Base-by-base conservation (phyloP, 768 basidiomycete species). In the Termitomyces sp. region DNA sequence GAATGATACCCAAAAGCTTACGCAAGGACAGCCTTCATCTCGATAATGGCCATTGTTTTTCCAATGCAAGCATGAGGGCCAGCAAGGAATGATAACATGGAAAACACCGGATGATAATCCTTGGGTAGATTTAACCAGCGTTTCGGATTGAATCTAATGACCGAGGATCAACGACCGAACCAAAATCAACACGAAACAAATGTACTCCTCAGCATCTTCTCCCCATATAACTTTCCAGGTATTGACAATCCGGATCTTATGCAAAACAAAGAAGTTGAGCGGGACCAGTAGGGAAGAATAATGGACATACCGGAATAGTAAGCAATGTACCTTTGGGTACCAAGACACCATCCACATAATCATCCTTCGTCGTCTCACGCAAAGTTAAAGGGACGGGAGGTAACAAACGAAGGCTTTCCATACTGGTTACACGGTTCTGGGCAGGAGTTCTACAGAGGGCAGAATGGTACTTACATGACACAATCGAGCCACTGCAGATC, bases 211-310 rank as follows among this genome's bases (percentile, higher is more conserved):
- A 4, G 79, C 79, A 55, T 82, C 77, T 42, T 73, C 71, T 5
- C 80, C 80, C 80, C 79, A 82, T 14, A 78, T 58, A 10, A 68
- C 72, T 54, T 75, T 75, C 72, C 75, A 78, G 0, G 78, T 79
- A 60, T 82, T 82, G 49, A 80, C 67, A 5, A 74, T 75, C 35
- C 77, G 73, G 49, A 81, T 79, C 78, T 81, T 35, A 5, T 19
- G 23, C 19, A 12, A 7, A 15, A 40, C 2, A 10, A 26, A 15
- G 37, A 26, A 12, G 19, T 19, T 51, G 26, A 51, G 50, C 23
- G 5, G n/a, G 26, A 9, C 5, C 23, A 17, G 17, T n/a, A 26
- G 38, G 7, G 9, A n/a, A n/a, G 17, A 11, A 38, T 26, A 10
- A 50, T 38, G 10, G 37, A 40, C 65, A 9, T 33, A 73, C 72